Evolutionary conservation across 306 rosid genomes (phyloP).

Genomic region (Inga leiocalycina): DNA sequence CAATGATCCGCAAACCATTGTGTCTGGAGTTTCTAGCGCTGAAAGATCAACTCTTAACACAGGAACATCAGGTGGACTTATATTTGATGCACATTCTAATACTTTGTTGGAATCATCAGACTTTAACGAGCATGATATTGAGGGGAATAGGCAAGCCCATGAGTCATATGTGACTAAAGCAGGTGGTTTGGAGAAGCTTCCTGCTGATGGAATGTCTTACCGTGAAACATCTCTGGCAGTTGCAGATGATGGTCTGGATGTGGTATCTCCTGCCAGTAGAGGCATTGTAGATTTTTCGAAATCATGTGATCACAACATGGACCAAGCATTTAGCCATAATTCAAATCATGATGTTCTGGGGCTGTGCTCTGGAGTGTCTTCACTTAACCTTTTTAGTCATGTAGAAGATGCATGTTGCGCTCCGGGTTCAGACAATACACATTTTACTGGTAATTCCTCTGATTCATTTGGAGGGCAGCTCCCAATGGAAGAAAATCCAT

Average conservation of each 20-base stretch:
- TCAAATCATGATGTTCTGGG: constrained; percentile 39
- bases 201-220: constrained; percentile 30
- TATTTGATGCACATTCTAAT: constrained; percentile 26
- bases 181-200: constrained; percentile 34
- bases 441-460: constrained; percentile 17
- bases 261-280: constrained; percentile 26
- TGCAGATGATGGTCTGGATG: constrained; percentile 34
- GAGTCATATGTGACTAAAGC: constrained; percentile 34
- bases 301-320: constrained; percentile 30
- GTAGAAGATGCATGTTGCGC: constrained; percentile 33
- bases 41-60: constrained; percentile 34
- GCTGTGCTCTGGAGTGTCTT: constrained; percentile 40
- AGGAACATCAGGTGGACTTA: constrained; percentile 32
- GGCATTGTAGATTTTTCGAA: constrained; percentile 27
- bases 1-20: constrained; percentile 32
- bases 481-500: constrained; percentile 38
- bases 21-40: constrained; percentile 17
- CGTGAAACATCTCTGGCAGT: constrained; percentile 31
- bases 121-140: constrained; percentile 23
- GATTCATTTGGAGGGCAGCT: constrained; percentile 32
- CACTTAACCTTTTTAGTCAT: constrained; percentile 36
- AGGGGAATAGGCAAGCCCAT: constrained; percentile 34
- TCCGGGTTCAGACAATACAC: constrained; percentile 32
- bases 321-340: constrained; percentile 24
- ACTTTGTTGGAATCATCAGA: constrained; percentile 22